These are phyloP conservation scores for Didymella pomorum DNA, from an alignment of 2,329 filamentous ascomycete species.

Conservation along the genomic window DNA sequence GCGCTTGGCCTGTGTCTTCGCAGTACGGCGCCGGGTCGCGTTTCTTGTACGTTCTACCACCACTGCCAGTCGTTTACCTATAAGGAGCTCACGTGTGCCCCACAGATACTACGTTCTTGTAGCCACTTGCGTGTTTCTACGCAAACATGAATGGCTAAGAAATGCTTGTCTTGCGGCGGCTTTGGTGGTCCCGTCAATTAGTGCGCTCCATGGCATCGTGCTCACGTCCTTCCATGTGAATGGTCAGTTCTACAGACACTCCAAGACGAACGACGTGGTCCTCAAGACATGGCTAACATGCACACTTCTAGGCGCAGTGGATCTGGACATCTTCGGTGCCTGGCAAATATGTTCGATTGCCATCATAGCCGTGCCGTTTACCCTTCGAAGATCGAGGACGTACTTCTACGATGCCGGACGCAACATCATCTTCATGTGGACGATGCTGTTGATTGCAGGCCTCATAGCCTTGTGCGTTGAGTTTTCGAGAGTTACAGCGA, in stretches of 20 bases:
- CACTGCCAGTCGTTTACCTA: conserved; percentile 7
- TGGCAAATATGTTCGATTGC: conserved; percentile 73
- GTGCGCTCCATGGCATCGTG: conserved; percentile 69
- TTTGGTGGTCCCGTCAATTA: conserved; percentile 69
- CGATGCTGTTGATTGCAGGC: conserved; percentile 66
- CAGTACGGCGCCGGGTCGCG: conserved; percentile 66
- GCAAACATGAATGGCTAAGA: conserved; percentile 68
- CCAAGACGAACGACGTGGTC: conserved; percentile 5
- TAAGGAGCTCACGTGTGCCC: conserved; percentile 51
- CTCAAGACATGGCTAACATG: conserved; percentile 18
- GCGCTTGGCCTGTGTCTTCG: conserved; percentile 65
- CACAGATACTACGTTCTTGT: conserved; percentile 66
- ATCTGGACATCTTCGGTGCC: conserved; percentile 73
- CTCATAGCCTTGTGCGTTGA: conserved; percentile 69
- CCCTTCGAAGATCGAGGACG: conserved; percentile 67
- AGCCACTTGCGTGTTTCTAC: conserved; percentile 68
- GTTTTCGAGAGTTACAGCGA: conserved; percentile 64
- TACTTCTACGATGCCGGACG: conserved; percentile 71
- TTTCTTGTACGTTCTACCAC: conserved; percentile 52
- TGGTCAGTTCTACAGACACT: conserved; percentile 54
- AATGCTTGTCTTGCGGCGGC: conserved; percentile 68
- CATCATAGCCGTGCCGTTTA: conserved; percentile 69
- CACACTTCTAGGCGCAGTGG: conserved; percentile 62
- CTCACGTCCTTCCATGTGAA: conserved; percentile 67
- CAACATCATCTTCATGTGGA: conserved; percentile 74